Percentiles rank a stretch among this genome's conserved stretches.
phyloP scores from a whole-genome alignment of 768 basidiomycete species.

The Chiua virens region DNA sequence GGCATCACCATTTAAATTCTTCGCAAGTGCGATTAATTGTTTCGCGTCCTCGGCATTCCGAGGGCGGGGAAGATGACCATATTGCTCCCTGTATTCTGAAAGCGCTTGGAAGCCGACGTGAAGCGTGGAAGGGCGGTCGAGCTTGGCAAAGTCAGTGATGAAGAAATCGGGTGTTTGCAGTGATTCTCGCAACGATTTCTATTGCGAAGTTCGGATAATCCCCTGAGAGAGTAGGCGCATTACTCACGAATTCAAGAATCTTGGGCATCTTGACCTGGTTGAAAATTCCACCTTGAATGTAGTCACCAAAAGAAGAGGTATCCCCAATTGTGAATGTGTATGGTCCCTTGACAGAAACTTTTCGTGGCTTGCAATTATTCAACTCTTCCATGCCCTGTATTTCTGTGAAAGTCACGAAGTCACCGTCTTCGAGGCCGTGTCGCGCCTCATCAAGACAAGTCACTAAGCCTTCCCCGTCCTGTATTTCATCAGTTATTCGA shows the following conservation, averaged over 20 bases:
- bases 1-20: conserved; percentile 70
- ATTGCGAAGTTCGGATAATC: conserved; percentile 3
- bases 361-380: conserved; percentile 89
- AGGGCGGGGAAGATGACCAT: conserved; percentile 75
- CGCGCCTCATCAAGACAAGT: conserved; percentile 96
- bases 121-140: conserved; percentile 85
- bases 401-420: conserved; percentile 95
- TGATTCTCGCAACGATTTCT: conserved; percentile 95
- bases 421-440: conserved; percentile 98
- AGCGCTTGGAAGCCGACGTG: conserved; percentile 96
- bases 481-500: not conserved
- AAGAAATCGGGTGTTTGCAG: conserved; percentile 80
- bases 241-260: conserved; percentile 85
- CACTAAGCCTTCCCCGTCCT: conserved; percentile 90
- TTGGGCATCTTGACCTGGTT: conserved; percentile 99
- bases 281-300: conserved; percentile 89
- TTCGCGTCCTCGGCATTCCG: conserved; percentile 81
- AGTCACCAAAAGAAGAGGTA: conserved; percentile 73
- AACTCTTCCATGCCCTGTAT: conserved; percentile 93
- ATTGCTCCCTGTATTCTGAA: conserved; percentile 66
- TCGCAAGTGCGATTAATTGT: conserved; percentile 69
- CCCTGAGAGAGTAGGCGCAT: not conserved
- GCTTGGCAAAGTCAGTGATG: conserved; percentile 97
- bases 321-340: conserved; percentile 98
- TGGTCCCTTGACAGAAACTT: conserved; percentile 91